These are phyloP conservation scores for Aphanocladium album DNA, from an alignment of 2,329 filamentous ascomycete genomes.

Conservation along the genomic window DNA sequence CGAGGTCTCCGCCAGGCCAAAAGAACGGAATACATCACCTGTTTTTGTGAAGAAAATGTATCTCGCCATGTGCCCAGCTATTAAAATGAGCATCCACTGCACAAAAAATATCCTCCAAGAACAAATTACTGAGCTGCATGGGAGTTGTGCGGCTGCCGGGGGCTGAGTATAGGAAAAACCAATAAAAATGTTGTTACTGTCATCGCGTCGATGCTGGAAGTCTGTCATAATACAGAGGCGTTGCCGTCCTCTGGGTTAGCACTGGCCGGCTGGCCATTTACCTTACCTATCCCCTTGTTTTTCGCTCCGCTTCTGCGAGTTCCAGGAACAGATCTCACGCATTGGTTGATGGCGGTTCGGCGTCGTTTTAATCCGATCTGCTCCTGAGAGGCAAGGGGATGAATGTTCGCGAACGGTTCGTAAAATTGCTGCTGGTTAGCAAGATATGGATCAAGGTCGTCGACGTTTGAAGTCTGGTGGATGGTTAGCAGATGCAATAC, in stretches of 20 bases:
- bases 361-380: not conserved
- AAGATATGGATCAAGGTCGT: constrained; percentile 30
- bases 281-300: constrained; percentile 2
- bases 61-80: not conserved
- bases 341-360: not conserved
- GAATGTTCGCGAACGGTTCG: not conserved
- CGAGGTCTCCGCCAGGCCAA: not conserved
- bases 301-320: not conserved
- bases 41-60: not conserved
- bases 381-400: not conserved
- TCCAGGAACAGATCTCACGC: not conserved
- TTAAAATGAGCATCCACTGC: not conserved
- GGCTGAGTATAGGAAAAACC: not conserved
- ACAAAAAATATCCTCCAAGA: not conserved
- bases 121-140: not conserved
- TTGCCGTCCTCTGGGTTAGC: constrained; percentile 2
- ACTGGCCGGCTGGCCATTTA: constrained; percentile 1
- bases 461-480: constrained; percentile 46
- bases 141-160: not conserved
- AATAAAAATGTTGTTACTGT: not conserved
- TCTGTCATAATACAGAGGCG: not conserved
- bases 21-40: not conserved
- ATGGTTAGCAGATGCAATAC: constrained; percentile 24
- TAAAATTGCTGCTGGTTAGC: constrained; percentile 17
- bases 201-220: not conserved